Base-by-base conservation (phyloP, 2,329 filamentous ascomycete species). In the Penicillium sp. region DNA sequence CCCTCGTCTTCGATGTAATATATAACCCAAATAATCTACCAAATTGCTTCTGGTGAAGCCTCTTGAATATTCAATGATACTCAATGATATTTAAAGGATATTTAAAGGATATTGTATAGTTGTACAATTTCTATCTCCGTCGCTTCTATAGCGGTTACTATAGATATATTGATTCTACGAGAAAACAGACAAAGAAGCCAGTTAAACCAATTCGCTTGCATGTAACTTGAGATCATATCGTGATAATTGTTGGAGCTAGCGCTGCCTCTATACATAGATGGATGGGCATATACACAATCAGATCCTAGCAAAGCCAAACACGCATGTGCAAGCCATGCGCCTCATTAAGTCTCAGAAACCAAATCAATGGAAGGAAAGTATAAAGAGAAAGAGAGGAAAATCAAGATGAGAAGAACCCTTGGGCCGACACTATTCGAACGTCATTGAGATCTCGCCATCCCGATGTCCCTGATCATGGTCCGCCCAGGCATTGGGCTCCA, bases 401-500 rank as follows among this genome's bases (percentile, higher is more conserved):
- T 5, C 38, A 29, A 47, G 21, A 44, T 50, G 31, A 53, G 49
- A 53, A 55, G 9, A 31, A 31, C 38, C 43, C 35, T 35, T 45
- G 45, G 39, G 19, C 23, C 19, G 25, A 61, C 59, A 62, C 77
- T 78, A 90, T 74, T 88, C 90, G 84, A 93, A 93, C 61, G 88
- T 91, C 88, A 93, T 89, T 33, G 84, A 83, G 62, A 93, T 89
- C 74, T 91, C 89, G 70, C 86, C 85, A 73, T 91, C 89, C 68
- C 84, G 87, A 77, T 89, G 89, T 52, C 89, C 53, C 27, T 77
- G 75, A 31, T 88, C 87, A 45, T 85, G 80, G 57, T 85, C 88
- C 3, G 83, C 86, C 90, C 90, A 93, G 1, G 89, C 82, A 83
- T 82, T 93, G 41, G 73, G 75, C 65, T 77, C 76, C 6, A 78